phyloP scores from a whole-genome alignment of 371 early-diverging fungal genomes.

The Actinomortierella wolfii region DNA sequence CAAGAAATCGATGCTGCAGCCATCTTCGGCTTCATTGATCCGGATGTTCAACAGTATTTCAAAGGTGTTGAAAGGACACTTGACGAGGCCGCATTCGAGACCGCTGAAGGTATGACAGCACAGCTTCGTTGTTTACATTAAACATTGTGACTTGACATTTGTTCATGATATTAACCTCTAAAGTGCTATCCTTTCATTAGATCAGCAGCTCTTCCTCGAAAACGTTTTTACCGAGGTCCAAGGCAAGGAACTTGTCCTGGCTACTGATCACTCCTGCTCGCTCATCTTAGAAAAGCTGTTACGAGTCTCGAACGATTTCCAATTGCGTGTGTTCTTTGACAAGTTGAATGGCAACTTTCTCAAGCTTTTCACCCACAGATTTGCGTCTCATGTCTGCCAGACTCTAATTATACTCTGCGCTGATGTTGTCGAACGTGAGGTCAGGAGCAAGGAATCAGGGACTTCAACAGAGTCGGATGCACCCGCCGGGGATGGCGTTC shows the following conservation, averaged over 20 bases:
- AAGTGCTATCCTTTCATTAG: conserved; percentile 33
- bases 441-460: conserved; percentile 46
- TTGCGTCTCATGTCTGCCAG: conserved; percentile 87
- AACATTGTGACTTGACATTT: neutral
- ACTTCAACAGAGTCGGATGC: conserved; percentile 30
- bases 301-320: conserved; percentile 69
- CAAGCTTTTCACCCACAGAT: conserved; percentile 79
- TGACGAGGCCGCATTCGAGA: conserved; percentile 70
- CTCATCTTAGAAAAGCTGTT: conserved; percentile 82
- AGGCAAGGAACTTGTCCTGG: conserved; percentile 73
- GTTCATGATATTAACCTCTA: neutral
- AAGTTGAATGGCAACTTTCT: conserved; percentile 68
- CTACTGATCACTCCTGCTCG: conserved; percentile 80
- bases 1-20: conserved; percentile 48
- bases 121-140: neutral
- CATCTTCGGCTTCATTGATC: conserved; percentile 68
- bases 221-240: conserved; percentile 81
- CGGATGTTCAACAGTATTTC: conserved; percentile 75
- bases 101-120: conserved; percentile 63
- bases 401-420: conserved; percentile 75
- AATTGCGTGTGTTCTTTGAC: conserved; percentile 73
- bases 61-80: conserved; percentile 74
- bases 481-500: conserved; percentile 52
- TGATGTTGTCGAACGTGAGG: conserved; percentile 76
- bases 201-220: conserved; percentile 72